Base-by-base conservation (phyloP, 345 rosid genomes). In the Moringa oleifera region DNA sequence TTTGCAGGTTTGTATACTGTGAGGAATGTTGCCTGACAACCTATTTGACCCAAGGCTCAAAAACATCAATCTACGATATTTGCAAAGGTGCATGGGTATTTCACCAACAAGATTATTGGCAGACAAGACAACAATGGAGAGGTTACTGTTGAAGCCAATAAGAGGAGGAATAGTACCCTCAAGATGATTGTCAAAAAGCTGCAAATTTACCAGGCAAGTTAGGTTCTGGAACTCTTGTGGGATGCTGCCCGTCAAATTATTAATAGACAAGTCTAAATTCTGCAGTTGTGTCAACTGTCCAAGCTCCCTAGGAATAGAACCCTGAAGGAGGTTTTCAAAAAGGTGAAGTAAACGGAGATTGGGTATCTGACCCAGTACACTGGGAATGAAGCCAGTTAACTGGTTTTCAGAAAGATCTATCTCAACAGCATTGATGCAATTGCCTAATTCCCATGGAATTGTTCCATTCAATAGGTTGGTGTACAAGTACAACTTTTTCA, bases 361-460 rank as follows among this genome's bases (percentile, higher is more conserved):
- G 16, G 75, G 64, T 70, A 90, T 71, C 68, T 25, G 82, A 60
- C 85, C 81, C 68, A 87, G 68, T 68, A 83, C 90, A 15, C 45
- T 49, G 9, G 95, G 97, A 52, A 90, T 83, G 53, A 61, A 70
- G 53, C 97, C 95, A 12, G 71, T 74, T 41, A 90, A 65, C 63
- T 58, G 67, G 66, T 90, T 90, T 77, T 90, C 97, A 0, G 95
- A 90, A 55, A 90, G 78, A 72, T 90, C 97, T n/a, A 90, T 83
- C 77, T 90, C 88, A 18, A 71, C 52, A 37, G 84, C 79, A 72
- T 65, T 65, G 52, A 68, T 60, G 54, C 85, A 78, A 71, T 83
- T 78, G 37, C 87, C 91, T 37, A 87, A 68, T 58, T 87, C 88
- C 36, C 25, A 53, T 21, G 97, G 92, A 79, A 90, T 82, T 19